Conservation (phyloP, 108 stramenopile species). For the Bacterosira constricta region DNA sequence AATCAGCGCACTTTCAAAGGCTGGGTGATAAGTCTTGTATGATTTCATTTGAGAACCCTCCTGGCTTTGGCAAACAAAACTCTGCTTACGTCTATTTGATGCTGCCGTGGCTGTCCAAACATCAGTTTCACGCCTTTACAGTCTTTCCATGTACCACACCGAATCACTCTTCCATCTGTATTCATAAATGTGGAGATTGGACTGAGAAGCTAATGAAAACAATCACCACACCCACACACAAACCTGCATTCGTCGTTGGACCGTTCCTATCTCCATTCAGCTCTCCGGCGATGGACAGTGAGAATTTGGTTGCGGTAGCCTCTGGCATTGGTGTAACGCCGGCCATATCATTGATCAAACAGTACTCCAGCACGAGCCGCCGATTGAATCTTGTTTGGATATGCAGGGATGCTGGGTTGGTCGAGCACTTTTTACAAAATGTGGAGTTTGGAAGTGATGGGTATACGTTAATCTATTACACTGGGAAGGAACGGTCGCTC, state of each 20-base stretch:
- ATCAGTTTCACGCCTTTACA: slow-evolving; percentile 47
- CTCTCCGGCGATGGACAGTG: slow-evolving; percentile 39
- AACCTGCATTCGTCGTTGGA: slow-evolving; percentile 36
- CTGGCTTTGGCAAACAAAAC: slow-evolving; percentile 44
- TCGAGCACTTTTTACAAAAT: slow-evolving; percentile 39
- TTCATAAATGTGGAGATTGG: slow-evolving; percentile 45
- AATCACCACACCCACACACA: slow-evolving; percentile 30
- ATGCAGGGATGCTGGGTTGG: slow-evolving; percentile 40
- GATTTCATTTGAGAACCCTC: slow-evolving; percentile 40
- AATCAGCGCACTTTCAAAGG: slow-evolving; percentile 1
- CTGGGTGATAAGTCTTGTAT: slow-evolving; percentile 23
- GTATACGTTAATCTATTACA: slow-evolving; percentile 38
- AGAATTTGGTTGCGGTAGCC: slow-evolving; percentile 41
- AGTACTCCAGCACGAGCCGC: slow-evolving; percentile 32
- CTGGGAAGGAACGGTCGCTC: slow-evolving; percentile 38
- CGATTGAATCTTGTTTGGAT: slow-evolving; percentile 48
- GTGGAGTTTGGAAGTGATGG: slow-evolving; percentile 29
- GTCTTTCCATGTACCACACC: slow-evolving; percentile 37
- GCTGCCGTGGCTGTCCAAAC: slow-evolving; percentile 35
- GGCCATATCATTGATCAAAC: slow-evolving; percentile 30
- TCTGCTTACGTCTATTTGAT: slow-evolving; percentile 45
- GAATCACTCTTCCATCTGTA: slow-evolving; percentile 34
- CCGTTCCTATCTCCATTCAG: slow-evolving; percentile 46
- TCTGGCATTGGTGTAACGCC: slow-evolving; percentile 52
- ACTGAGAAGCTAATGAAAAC: slow-evolving; percentile 35